Evolutionary conservation across 2,329 filamentous ascomycete species (phyloP).

Genomic region (Aspergillus tamarii): DNA sequence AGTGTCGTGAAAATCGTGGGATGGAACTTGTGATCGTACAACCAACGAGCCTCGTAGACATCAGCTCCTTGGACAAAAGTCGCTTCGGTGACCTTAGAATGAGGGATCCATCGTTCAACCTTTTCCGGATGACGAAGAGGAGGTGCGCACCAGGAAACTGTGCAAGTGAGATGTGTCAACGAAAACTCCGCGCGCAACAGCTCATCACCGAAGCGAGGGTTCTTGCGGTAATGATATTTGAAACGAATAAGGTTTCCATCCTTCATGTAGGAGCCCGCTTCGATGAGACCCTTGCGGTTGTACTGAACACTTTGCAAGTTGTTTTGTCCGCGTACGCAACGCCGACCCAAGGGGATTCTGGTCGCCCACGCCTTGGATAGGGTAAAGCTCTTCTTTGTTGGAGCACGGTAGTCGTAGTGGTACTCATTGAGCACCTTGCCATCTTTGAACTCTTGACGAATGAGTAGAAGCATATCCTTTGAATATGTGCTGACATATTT

Average conservation of each 20-base stretch:
- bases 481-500: constrained; percentile 54
- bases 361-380: constrained; percentile 27
- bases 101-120: constrained; percentile 59
- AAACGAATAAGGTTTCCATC: constrained; percentile 57
- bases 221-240: constrained; percentile 59
- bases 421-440: constrained; percentile 50
- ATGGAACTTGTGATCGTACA: constrained; percentile 54
- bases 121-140: constrained; percentile 55
- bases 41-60: constrained; percentile 56
- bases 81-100: constrained; percentile 58
- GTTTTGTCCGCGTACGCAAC: constrained; percentile 51
- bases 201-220: constrained; percentile 57
- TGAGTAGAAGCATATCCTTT: constrained; percentile 48
- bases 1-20: constrained; percentile 52
- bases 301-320: constrained; percentile 54
- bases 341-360: constrained; percentile 51
- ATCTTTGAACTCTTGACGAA: constrained; percentile 51
- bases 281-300: constrained; percentile 57
- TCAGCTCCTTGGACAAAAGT: constrained; percentile 58
- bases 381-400: constrained; percentile 30
- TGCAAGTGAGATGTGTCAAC: constrained; percentile 57
- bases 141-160: constrained; percentile 58
- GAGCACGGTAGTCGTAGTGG: constrained; percentile 50
- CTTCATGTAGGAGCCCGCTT: constrained; percentile 57
- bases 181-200: constrained; percentile 60